Evolutionary conservation across 1,284 basidiomycete genomes (phyloP), one percentile per base, ranked within the genome.

Genomic region (Hymenochaete sp.): DNA sequence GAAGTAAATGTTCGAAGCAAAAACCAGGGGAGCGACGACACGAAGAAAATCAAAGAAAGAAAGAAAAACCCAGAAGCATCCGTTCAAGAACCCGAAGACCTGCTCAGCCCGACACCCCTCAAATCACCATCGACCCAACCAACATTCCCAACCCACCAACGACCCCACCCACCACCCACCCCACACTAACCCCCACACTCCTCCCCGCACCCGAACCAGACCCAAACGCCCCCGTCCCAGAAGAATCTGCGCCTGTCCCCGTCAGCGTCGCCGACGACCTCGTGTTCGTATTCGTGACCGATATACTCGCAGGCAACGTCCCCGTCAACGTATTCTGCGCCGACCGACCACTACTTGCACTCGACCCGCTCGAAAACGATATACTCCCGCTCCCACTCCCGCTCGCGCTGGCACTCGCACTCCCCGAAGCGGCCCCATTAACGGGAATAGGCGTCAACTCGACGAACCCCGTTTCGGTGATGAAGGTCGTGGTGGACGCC

Each of bases 391-490:
- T 13, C 21, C 26, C 6, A 13, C 26, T 21, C 26, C 32, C 24
- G 10, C 31, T 41, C 18, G 24, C 33, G 21, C 33, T 37, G 9
- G 32, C 42, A 3, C 22, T 24, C 10, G 21, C 39, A n/a, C 22
- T 25, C 26, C 33, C 33, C 5, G 39, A 35, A 7, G 26, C 46
- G 7, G 14, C 33, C 9, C 39, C 39, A 11, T n/a, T 28, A 35
- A 47, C 21, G 5, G 46, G 40, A 3, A 47, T 41, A 4, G 8
- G 25, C 6, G 35, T 38, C 18, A 47, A 24, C 18, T 21, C 14
- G 14, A 42, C 40, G 9, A 21, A 4, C 9, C 46, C 46, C 3
- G 46, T 36, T 24, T 47, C 47, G 28, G 36, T 38, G 42, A 48
- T 14, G 18, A 26, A 26, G 14, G 47, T 48, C 14, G 42, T 24